These are phyloP conservation scores for Russula vinacea DNA, from an alignment of 768 basidiomycete genomes.

Conservation along the genomic window DNA sequence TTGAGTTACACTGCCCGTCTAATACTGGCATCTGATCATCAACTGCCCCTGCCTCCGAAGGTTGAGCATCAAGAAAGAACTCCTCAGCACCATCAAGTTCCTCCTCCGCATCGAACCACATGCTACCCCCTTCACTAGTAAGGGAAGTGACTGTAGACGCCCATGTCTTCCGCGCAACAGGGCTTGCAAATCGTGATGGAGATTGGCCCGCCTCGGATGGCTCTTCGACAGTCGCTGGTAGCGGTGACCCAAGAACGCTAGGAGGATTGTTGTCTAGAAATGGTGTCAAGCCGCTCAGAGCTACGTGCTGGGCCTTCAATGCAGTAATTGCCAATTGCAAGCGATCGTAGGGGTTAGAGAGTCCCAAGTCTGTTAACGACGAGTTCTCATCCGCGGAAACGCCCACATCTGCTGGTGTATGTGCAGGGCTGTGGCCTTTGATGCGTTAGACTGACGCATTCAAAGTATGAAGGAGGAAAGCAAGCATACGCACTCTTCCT, in stretches of 20 bases:
- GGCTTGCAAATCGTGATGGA: slow-evolving; percentile 26
- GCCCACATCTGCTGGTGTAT: slow-evolving; percentile 6
- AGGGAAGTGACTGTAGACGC: slow-evolving; percentile 33
- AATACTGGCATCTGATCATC: slow-evolving; percentile 39
- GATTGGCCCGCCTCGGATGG: slow-evolving; percentile 37
- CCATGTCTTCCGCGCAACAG: slow-evolving; percentile 27
- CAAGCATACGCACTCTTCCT: slow-evolving; percentile 27
- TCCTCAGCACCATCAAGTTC: slow-evolving; percentile 62
- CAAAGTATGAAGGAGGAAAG: not conserved
- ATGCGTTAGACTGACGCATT: not conserved
- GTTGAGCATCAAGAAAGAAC: slow-evolving; percentile 48
- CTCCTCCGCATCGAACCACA: slow-evolving; percentile 80
- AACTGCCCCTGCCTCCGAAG: slow-evolving; percentile 31
- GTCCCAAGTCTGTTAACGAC: not conserved
- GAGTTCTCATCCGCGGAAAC: slow-evolving; percentile 21
- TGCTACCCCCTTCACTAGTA: slow-evolving; percentile 37
- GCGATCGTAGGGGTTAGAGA: slow-evolving; percentile 40
- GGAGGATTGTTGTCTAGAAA: slow-evolving; percentile 32
- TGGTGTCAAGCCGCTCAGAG: slow-evolving; percentile 42
- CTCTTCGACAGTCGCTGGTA: slow-evolving; percentile 51
- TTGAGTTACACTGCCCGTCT: slow-evolving; percentile 43
- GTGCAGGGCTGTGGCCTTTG: slow-evolving; percentile 17
- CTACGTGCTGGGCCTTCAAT: slow-evolving; percentile 58
- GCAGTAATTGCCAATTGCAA: slow-evolving; percentile 48
- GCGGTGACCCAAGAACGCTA: slow-evolving; percentile 34